Percentiles rank a stretch among this genome's conserved stretches.
phyloP scores from a whole-genome alignment of 441 rosid species.

The Arabidopsis hybrid region DNA sequence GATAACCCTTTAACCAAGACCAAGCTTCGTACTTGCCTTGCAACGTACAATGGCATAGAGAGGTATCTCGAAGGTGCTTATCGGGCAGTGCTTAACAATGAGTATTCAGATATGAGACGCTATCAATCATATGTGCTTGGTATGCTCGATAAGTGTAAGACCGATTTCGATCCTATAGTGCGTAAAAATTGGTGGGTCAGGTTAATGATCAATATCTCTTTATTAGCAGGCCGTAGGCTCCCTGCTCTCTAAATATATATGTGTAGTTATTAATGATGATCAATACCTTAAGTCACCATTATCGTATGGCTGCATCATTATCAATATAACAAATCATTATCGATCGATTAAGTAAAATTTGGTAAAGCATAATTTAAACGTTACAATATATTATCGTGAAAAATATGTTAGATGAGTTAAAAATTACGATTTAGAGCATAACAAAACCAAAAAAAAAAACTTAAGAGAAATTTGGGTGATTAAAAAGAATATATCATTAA shows the following conservation, averaged over 20 bases:
- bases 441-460: too few relatives aligned
- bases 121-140: conserved; percentile 26
- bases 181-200: background rate
- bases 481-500: too few relatives aligned
- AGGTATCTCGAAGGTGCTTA: conserved; percentile 3
- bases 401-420: too few relatives aligned
- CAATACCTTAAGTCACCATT: too few relatives aligned
- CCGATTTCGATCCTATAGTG: background rate
- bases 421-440: too few relatives aligned
- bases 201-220: conserved; percentile 1
- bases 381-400: too few relatives aligned
- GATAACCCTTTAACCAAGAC: background rate
- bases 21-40: conserved; percentile 18
- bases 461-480: too few relatives aligned
- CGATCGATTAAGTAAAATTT: too few relatives aligned
- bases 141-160: background rate
- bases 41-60: background rate
- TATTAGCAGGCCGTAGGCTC: background rate
- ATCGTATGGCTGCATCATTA: too few relatives aligned
- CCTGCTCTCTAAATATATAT: background rate
- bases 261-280: background rate
- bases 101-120: conserved; percentile 18
- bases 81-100: background rate
- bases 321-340: background rate
- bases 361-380: background rate